phyloP scores from a whole-genome alignment of 2,329 filamentous ascomycete species.

The Arthrobotrys sinensis region DNA sequence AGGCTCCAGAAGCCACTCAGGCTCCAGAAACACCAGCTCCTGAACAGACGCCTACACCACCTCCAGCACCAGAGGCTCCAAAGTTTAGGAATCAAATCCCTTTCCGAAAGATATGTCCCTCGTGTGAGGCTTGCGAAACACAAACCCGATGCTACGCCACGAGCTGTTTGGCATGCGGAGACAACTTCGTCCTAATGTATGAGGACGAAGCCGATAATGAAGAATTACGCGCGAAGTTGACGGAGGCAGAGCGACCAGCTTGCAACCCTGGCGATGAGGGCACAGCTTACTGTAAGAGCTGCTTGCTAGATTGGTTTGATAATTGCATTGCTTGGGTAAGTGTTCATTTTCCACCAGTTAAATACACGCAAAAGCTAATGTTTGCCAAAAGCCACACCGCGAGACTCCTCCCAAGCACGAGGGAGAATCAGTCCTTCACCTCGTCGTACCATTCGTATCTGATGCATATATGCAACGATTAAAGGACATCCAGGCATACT shows the following conservation, averaged over 20 bases:
- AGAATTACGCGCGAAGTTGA: slow-evolving; percentile 36
- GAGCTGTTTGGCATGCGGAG: slow-evolving; percentile 39
- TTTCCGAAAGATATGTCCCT: slow-evolving; percentile 32
- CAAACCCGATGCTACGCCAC: slow-evolving; percentile 11
- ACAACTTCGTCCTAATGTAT: slow-evolving; percentile 38
- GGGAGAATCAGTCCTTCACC: slow-evolving; percentile 29
- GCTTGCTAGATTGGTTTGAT: slow-evolving; percentile 53
- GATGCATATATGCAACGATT: slow-evolving; percentile 33
- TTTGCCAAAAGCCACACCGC: slow-evolving; percentile 44
- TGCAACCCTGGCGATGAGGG: slow-evolving; percentile 45
- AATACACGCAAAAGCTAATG: slow-evolving; percentile 12
- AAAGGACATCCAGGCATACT: slow-evolving; percentile 48
- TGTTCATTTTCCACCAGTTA: neutral
- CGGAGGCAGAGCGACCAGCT: slow-evolving; percentile 26
- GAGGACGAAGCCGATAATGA: slow-evolving; percentile 44
- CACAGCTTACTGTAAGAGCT: slow-evolving; percentile 49
- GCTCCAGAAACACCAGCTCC: slow-evolving; percentile 2
- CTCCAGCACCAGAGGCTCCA: slow-evolving; percentile 16
- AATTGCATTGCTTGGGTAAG: slow-evolving; percentile 47
- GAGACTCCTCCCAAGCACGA: slow-evolving; percentile 41
- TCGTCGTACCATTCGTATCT: slow-evolving; percentile 42
- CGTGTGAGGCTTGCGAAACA: slow-evolving; percentile 15
- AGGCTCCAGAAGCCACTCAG: neutral
- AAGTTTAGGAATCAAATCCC: slow-evolving; percentile 2
- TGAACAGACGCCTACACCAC: slow-evolving; percentile 22